Percentiles rank a stretch among this genome's conserved stretches.
Evolutionary conservation across 2,329 filamentous ascomycete species (phyloP).

Genomic region (Alternaria solani): DNA sequence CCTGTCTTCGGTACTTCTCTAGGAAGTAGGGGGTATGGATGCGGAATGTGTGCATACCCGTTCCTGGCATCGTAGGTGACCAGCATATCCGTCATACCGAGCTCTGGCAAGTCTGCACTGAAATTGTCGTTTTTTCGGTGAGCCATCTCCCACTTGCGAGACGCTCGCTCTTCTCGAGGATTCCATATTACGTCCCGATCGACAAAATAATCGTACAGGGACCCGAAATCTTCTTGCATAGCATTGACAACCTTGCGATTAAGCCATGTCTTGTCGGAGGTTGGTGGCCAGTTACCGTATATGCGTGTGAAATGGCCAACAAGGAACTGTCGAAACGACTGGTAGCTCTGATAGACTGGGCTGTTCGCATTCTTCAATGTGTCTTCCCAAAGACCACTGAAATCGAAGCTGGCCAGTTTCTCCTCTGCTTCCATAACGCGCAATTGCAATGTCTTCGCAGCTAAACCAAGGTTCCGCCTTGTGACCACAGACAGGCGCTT

Average conservation of each 20-base stretch:
- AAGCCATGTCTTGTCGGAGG: slow-evolving; percentile 60
- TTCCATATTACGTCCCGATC: slow-evolving; percentile 73
- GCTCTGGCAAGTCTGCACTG: slow-evolving; percentile 56
- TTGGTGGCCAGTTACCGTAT: slow-evolving; percentile 70
- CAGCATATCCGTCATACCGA: slow-evolving; percentile 73
- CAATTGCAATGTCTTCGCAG: slow-evolving; percentile 68
- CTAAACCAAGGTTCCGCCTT: slow-evolving; percentile 68
- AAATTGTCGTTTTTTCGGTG: slow-evolving; percentile 46
- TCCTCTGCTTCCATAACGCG: slow-evolving; percentile 70
- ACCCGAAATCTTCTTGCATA: slow-evolving; percentile 72
- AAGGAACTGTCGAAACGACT: slow-evolving; percentile 69
- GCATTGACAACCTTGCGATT: slow-evolving; percentile 64
- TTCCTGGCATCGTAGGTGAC: slow-evolving; percentile 70
- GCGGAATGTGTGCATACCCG: slow-evolving; percentile 61
- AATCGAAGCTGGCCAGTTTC: slow-evolving; percentile 67
- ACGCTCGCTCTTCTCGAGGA: slow-evolving; percentile 66
- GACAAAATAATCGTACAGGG: slow-evolving; percentile 75
- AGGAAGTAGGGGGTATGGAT: slow-evolving; percentile 72
- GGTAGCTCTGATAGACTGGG: slow-evolving; percentile 64
- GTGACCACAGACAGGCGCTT: slow-evolving; percentile 68
- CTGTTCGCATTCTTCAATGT: slow-evolving; percentile 42
- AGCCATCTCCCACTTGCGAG: slow-evolving; percentile 71
- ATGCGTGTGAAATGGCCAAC: slow-evolving; percentile 63
- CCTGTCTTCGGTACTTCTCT: slow-evolving; percentile 35
- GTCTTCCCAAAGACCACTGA: slow-evolving; percentile 66